phyloP scores from a whole-genome alignment of 164 flowering plant species.

The Sedum album region DNA sequence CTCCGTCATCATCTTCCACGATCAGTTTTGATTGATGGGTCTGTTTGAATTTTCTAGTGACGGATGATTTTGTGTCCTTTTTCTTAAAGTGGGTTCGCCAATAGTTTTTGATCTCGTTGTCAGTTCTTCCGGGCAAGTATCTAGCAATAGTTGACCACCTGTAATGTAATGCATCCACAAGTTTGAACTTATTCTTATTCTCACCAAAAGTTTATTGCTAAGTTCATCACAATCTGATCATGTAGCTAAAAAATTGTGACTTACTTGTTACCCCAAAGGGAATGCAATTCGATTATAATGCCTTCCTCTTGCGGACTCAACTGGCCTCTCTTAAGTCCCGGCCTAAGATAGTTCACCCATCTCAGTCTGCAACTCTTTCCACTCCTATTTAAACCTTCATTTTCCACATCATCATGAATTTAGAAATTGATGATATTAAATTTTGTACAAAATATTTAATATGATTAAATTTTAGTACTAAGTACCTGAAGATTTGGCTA shows the following conservation, averaged over 20 bases:
- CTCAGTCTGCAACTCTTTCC: constrained; percentile 56
- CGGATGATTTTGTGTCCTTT: constrained; percentile 14
- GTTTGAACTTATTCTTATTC: background rate
- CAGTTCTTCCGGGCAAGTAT: constrained; percentile 53
- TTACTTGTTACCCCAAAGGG: constrained; percentile 59
- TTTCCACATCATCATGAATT: background rate
- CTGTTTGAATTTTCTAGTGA: background rate
- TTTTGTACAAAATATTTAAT: background rate
- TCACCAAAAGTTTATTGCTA: background rate
- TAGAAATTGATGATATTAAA: background rate
- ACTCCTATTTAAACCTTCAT: constrained; percentile 43
- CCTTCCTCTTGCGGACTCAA: constrained; percentile 52
- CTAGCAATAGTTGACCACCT: constrained; percentile 63
- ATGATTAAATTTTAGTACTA: background rate
- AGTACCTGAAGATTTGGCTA: constrained; percentile 41
- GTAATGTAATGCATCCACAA: background rate
- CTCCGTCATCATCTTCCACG: background rate
- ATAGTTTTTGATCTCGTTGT: constrained; percentile 52
- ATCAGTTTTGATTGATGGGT: background rate
- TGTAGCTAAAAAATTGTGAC: background rate
- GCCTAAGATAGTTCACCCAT: constrained; percentile 63
- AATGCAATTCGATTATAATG: constrained; percentile 50
- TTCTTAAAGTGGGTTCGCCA: constrained; percentile 64
- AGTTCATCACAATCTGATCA: background rate
- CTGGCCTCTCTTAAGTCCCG: constrained; percentile 50